Evolutionary conservation across 225 moss, liverwort and hornwort species (phyloP).

Genomic region (Bryoerythrophyllum caledonicum): DNA sequence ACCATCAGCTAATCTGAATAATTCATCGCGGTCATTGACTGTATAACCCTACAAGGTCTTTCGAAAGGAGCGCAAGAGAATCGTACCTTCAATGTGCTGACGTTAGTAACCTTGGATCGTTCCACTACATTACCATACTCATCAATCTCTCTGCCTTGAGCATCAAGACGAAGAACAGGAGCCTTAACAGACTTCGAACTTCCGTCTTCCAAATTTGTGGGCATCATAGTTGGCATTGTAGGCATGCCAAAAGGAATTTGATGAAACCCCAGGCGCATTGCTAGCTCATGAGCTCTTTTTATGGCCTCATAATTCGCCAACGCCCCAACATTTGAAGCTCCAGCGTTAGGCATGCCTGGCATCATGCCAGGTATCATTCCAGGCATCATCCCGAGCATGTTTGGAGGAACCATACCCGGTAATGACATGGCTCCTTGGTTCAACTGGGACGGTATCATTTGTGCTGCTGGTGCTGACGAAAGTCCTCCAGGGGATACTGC

Average conservation of each 20-base stretch:
- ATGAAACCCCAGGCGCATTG: conserved; percentile 92
- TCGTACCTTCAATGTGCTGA: conserved; percentile 91
- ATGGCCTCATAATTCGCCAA: conserved; percentile 92
- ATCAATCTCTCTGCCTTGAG: conserved; percentile 94
- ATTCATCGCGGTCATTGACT: not conserved
- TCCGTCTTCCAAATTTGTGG: conserved; percentile 86
- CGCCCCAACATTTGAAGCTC: conserved; percentile 56
- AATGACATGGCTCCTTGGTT: conserved; percentile 41
- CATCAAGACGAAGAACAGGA: conserved; percentile 91
- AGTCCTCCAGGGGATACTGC: conserved; percentile 22
- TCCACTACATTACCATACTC: conserved; percentile 91
- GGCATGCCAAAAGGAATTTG: conserved; percentile 84
- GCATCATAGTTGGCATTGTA: conserved; percentile 76
- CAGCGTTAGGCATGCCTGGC: conserved; percentile 61
- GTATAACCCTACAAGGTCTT: not conserved
- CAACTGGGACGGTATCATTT: conserved; percentile 30
- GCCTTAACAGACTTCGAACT: conserved; percentile 88
- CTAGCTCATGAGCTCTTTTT: conserved; percentile 96
- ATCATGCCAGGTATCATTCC: conserved; percentile 70
- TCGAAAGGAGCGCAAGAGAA: not conserved
- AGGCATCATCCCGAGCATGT: conserved; percentile 56
- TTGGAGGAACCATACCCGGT: conserved; percentile 56
- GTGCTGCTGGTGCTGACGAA: conserved; percentile 29
- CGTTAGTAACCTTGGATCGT: conserved; percentile 81
- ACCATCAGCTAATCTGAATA: not conserved